phyloP scores from a whole-genome alignment of 306 rosid genomes.

The Glycine soja region DNA sequence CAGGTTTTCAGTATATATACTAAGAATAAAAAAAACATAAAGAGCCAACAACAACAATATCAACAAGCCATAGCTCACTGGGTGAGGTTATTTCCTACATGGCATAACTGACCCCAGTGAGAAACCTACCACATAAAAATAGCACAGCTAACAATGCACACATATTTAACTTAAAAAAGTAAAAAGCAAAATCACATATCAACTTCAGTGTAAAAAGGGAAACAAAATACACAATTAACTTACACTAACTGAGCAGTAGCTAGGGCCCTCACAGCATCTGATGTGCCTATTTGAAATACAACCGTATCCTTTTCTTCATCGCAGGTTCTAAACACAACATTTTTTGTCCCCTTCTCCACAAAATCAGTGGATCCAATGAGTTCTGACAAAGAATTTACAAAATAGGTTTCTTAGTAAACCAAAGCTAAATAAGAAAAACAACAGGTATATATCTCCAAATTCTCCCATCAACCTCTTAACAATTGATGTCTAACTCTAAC shows the following conservation, averaged over 20 bases:
- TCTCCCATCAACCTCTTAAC: background rate
- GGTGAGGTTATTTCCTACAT: background rate
- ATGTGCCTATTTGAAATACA: conserved; percentile 92
- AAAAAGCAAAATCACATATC: conserved; percentile 1
- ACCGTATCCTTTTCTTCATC: conserved; percentile 71
- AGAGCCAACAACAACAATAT: conserved; percentile 30
- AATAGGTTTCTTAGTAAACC: background rate
- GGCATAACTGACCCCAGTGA: background rate
- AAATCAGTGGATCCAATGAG: conserved; percentile 72
- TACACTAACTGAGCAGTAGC: conserved; percentile 84
- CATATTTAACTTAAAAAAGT: conserved; percentile 14
- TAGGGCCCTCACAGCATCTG: conserved; percentile 84
- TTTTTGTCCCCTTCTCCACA: conserved; percentile 82
- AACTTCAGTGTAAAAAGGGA: conserved; percentile 31
- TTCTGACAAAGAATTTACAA: conserved; percentile 51
- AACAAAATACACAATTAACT: conserved; percentile 46
- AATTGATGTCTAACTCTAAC: background rate
- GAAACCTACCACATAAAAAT: too few relatives aligned
- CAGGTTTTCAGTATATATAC: background rate
- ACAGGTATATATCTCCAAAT: conserved; percentile 5
- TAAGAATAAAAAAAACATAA: background rate
- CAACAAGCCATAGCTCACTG: background rate
- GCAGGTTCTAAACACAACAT: conserved; percentile 88
- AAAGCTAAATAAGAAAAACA: background rate
- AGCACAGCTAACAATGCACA: background rate